These are phyloP conservation scores for Alternaria brassicicola DNA, from an alignment of 2,329 filamentous ascomycete genomes.

Conservation along the genomic window DNA sequence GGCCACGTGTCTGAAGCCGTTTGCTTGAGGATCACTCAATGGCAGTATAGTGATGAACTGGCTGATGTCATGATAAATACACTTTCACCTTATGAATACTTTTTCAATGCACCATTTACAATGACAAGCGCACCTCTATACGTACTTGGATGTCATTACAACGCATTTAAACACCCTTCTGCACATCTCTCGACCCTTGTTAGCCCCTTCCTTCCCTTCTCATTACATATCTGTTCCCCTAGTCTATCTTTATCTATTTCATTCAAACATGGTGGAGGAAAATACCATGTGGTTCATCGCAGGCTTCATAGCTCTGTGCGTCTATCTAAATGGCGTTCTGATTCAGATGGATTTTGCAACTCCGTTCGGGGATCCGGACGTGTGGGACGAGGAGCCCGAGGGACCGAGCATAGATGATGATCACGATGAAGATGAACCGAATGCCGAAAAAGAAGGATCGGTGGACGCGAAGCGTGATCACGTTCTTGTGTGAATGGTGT, in stretches of 20 bases:
- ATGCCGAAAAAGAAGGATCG: not conserved
- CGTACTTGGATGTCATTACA: not conserved
- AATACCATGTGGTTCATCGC: not conserved
- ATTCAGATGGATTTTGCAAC: not conserved
- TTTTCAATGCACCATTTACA: not conserved
- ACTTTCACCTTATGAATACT: not conserved
- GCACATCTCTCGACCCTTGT: not conserved
- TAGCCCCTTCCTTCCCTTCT: not conserved
- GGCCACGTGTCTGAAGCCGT: not conserved
- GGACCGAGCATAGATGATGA: not conserved
- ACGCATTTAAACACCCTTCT: not conserved
- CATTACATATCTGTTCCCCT: not conserved
- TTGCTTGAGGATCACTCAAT: not conserved
- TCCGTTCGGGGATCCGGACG: not conserved
- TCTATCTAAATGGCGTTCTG: not conserved
- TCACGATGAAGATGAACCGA: not conserved
- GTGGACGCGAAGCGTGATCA: not conserved
- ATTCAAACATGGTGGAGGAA: not conserved
- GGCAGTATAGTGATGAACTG: not conserved
- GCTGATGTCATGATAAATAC: not conserved
- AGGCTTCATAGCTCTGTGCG: not conserved
- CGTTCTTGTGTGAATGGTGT: not conserved
- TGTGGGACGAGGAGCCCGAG: not conserved
- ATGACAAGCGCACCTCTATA: not conserved
- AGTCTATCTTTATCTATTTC: rapidly evolving